Percentiles rank a stretch among this genome's conserved stretches.
These are phyloP conservation scores for Lasiodiplodia gonubiensis DNA, from an alignment of 2,329 filamentous ascomycete species.

Conservation along the genomic window DNA sequence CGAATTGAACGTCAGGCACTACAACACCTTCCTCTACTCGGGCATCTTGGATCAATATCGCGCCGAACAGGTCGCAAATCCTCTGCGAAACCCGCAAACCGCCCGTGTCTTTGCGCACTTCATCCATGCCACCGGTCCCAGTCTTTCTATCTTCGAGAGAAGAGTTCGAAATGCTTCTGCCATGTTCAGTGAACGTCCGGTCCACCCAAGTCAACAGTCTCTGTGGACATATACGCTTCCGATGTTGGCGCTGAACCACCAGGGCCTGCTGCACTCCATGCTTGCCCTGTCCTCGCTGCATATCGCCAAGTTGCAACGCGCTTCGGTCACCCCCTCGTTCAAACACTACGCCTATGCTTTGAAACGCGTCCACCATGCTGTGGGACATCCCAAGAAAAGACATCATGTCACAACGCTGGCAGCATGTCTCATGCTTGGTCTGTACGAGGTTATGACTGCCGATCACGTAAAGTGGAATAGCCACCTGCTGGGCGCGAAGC, in stretches of 20 bases:
- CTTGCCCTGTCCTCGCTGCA: conserved; percentile 86
- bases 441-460: conserved; percentile 92
- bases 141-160: conserved; percentile 85
- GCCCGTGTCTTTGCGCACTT: conserved; percentile 90
- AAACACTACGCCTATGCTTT: conserved; percentile 92
- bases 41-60: conserved; percentile 54
- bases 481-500: conserved; percentile 82
- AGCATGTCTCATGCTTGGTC: conserved; percentile 82
- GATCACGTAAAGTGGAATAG: conserved; percentile 97
- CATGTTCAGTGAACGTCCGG: conserved; percentile 65
- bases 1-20: conserved; percentile 47
- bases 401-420: conserved; percentile 83
- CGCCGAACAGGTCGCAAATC: conserved; percentile 58
- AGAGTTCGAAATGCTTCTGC: conserved; percentile 75
- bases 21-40: conserved; percentile 55
- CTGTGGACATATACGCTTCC: conserved; percentile 79
- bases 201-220: conserved; percentile 66
- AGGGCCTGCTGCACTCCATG: conserved; percentile 89
- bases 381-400: conserved; percentile 70
- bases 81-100: conserved; percentile 79
- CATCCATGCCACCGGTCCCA: conserved; percentile 83
- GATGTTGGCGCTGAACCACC: conserved; percentile 80
- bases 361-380: conserved; percentile 75
- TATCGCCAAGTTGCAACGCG: conserved; percentile 79
- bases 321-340: conserved; percentile 77